Evolutionary conservation across 2,329 filamentous ascomycete species (phyloP).

Genomic region (Tolypocladium tundrense): DNA sequence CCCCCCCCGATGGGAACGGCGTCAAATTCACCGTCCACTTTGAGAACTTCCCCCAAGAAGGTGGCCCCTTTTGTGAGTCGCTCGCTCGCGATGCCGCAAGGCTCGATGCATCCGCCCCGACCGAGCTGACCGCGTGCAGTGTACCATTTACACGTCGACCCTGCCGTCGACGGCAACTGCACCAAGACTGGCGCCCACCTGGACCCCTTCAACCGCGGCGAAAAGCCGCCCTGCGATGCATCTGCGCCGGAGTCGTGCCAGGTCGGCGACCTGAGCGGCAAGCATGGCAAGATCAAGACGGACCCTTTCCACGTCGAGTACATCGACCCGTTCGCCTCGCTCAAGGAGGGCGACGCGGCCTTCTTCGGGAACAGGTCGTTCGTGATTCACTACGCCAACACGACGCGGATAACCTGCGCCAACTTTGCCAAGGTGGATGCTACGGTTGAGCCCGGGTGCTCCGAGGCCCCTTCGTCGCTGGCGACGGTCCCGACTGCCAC

Average conservation of each 20-base stretch:
- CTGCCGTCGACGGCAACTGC: slow-evolving; percentile 60
- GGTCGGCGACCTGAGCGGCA: slow-evolving; percentile 67
- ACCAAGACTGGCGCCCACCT: slow-evolving; percentile 56
- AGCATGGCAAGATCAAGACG: slow-evolving; percentile 51
- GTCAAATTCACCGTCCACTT: slow-evolving; percentile 46
- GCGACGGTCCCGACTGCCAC: neutral
- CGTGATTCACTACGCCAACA: slow-evolving; percentile 54
- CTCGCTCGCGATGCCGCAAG: neutral
- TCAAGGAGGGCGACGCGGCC: slow-evolving; percentile 35
- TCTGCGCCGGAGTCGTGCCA: slow-evolving; percentile 54
- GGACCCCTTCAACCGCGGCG: slow-evolving; percentile 58
- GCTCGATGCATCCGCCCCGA: neutral
- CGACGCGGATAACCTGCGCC: slow-evolving; percentile 54
- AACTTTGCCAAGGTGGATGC: slow-evolving; percentile 36
- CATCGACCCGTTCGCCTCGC: slow-evolving; percentile 48
- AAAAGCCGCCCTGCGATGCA: slow-evolving; percentile 50
- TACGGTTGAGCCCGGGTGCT: neutral
- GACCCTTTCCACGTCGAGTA: slow-evolving; percentile 41
- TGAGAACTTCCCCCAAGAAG: slow-evolving; percentile 45
- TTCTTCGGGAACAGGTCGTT: slow-evolving; percentile 58
- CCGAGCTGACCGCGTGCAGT: slow-evolving; percentile 25
- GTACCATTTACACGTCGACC: slow-evolving; percentile 62
- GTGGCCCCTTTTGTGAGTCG: slow-evolving; percentile 50
- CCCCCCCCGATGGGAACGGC: slow-evolving; percentile 39
- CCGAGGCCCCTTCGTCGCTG: neutral